These are phyloP conservation scores for Scutellaria baicalensis DNA, from an alignment of 257 asterid genomes.

Conservation along the genomic window DNA sequence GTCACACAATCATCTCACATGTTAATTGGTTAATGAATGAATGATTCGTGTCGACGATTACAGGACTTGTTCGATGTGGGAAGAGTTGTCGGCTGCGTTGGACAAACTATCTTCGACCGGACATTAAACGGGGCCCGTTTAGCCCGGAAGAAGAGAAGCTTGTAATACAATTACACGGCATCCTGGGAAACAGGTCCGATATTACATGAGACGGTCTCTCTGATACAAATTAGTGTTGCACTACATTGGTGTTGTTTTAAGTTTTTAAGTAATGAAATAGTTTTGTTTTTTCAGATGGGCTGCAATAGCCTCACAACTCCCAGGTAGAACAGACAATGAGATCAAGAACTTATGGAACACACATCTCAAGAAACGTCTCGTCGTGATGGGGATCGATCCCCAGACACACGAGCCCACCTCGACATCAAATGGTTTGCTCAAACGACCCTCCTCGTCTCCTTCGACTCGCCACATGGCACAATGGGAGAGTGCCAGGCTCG, in stretches of 20 bases:
- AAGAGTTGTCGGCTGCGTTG: conserved; percentile 91
- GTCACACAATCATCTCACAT: too few relatives aligned
- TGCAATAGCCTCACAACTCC: conserved; percentile 83
- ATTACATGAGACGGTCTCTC: too few relatives aligned
- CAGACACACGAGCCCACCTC: conserved; percentile 63
- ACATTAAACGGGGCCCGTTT: conserved; percentile 88
- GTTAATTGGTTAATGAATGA: too few relatives aligned
- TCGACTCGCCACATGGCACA: conserved; percentile 98
- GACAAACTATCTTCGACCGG: conserved; percentile 93
- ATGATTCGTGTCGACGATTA: neutral
- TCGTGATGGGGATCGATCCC: conserved; percentile 79
- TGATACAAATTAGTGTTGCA: too few relatives aligned
- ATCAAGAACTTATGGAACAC: conserved; percentile 97
- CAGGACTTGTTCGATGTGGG: conserved; percentile 94
- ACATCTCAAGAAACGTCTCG: conserved; percentile 70
- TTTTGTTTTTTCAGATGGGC: conserved; percentile 57
- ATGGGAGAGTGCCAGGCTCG: conserved; percentile 94
- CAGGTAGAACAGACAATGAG: conserved; percentile 92
- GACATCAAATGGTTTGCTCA: conserved; percentile 11
- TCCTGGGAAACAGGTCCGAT: conserved; percentile 86
- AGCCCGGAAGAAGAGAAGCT: conserved; percentile 75
- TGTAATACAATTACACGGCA: conserved; percentile 83
- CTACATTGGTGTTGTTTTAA: too few relatives aligned
- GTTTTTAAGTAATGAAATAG: too few relatives aligned
- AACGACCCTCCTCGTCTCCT: conserved; percentile 33